These are phyloP conservation scores for Plectosphaerella plurivora DNA, from an alignment of 2,329 filamentous ascomycete species.

Conservation along the genomic window DNA sequence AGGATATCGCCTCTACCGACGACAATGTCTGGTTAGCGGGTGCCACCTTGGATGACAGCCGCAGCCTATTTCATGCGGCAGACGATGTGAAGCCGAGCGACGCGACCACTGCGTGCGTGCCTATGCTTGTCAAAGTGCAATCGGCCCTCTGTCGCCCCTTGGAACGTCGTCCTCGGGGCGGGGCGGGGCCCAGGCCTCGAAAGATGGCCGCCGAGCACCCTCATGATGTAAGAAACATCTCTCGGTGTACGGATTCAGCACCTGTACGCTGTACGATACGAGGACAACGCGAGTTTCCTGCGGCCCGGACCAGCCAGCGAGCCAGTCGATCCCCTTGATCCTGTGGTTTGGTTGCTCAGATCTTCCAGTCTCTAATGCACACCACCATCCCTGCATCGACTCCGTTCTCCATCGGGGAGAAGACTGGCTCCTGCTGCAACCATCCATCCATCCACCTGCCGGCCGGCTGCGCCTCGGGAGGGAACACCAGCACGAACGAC, in stretches of 20 bases:
- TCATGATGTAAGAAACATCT: background rate
- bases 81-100: too few species aligned
- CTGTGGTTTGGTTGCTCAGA: background rate
- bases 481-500: too few species aligned
- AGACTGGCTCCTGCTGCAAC: too few species aligned
- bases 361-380: background rate
- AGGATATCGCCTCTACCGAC: conserved; percentile 15
- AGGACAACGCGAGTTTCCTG: too few species aligned
- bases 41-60: background rate
- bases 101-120: too few species aligned
- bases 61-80: background rate
- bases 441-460: too few species aligned
- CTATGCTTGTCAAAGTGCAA: too few species aligned
- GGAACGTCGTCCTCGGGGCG: background rate
- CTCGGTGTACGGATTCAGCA: background rate
- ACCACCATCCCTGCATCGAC: conserved; percentile 1
- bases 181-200: too few species aligned
- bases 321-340: too few species aligned
- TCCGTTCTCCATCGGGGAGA: background rate
- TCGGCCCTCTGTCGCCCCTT: background rate
- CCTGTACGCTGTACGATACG: too few species aligned
- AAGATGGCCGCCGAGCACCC: background rate
- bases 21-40: background rate
- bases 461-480: too few species aligned
- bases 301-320: too few species aligned